A percentile compares a stretch with the other conserved stretches of the same genome.
These are phyloP conservation scores for Micractinium conductrix DNA, from an alignment of 139 green algal genomes.

Conservation along the genomic window DNA sequence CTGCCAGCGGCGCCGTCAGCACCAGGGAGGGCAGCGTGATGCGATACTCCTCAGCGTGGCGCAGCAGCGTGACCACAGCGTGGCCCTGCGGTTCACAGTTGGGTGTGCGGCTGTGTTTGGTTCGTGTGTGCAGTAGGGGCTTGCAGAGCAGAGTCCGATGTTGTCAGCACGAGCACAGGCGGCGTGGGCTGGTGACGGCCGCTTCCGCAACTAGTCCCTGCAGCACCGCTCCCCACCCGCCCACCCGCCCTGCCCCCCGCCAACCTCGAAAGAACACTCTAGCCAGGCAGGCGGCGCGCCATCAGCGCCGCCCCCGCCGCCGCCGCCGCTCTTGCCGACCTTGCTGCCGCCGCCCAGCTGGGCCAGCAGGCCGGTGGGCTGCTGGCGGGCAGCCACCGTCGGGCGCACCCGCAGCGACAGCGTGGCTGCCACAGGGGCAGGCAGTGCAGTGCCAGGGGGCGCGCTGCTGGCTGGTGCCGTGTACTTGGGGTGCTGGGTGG, in stretches of 20 bases:
- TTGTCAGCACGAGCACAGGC: no score
- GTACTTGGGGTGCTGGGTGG: constrained; percentile 33
- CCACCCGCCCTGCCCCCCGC: no score
- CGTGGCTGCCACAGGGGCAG: not conserved
- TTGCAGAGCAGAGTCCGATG: no score
- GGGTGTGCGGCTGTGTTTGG: no score
- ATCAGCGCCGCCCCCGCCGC: not conserved
- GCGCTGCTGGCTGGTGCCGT: not conserved
- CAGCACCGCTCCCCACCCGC: no score
- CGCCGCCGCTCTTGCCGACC: not conserved
- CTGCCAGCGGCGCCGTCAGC: constrained; percentile 12
- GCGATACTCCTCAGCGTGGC: constrained; percentile 14
- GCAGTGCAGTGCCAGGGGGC: no score
- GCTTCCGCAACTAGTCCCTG: no score
- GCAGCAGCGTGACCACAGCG: not conserved
- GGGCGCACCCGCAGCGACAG: constrained; percentile 12
- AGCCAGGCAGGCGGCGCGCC: not conserved
- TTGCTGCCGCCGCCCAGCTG: constrained; percentile 13
- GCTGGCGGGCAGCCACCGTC: not conserved
- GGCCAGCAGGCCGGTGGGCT: not conserved
- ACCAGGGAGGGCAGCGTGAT: constrained; percentile 19
- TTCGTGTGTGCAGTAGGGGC: no score
- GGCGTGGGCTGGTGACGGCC: no score
- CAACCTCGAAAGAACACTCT: constrained; percentile 6
- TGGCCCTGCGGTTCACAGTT: no score